Evolutionary conservation across 805 yeast species (phyloP), one percentile per base, ranked within the genome.

Genomic region (Candida caryicola): DNA sequence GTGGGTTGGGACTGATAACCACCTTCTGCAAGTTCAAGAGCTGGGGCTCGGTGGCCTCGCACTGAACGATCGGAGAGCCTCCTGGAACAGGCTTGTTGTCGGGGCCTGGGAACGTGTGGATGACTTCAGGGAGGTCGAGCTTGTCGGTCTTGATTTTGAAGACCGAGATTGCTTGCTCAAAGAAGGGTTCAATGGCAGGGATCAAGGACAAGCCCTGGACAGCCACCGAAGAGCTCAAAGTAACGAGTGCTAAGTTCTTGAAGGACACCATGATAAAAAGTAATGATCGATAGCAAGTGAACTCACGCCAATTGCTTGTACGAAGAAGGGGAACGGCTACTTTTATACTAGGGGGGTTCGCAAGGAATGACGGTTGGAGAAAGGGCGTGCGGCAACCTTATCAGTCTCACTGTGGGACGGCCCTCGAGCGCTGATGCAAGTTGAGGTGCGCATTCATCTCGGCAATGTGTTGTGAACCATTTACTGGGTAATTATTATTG

Each of bases 81-180:
- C 99, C 99, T 1, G 95, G 95, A 28, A 91, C 79, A 5, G 95
- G 95, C 50, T 74, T 76, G 25, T 76, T 76, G 42, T 65, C 65
- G 10, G 50, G 52, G 19, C 40, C 47, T 13, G 72, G 73, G 23
- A 62, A 51, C n/a, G 51, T 37, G 4, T 48, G 34, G 21, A 41
- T 33, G 39, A 41, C 35, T 34, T 34, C 34, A 13, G 31, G 34
- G 21, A 29, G 39, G 30, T 29, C 23, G 26, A 29, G 4, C 5
- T 7, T 13, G 7, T 21, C 25, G 8, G 16, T 31, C 6, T 38
- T 19, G 25, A 23, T 17, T 9, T 39, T 39, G 32, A 47, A 52
- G 5, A 41, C 49, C 9, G 45, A 34, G 31, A 45, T 26, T 2
- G 47, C 48, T 21, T 49, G 37, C 12, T 51, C 38, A 15, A 35